These are phyloP conservation scores for Teratosphaeria epicoccoides DNA, from an alignment of 2,329 filamentous ascomycete genomes.

Conservation along the genomic window DNA sequence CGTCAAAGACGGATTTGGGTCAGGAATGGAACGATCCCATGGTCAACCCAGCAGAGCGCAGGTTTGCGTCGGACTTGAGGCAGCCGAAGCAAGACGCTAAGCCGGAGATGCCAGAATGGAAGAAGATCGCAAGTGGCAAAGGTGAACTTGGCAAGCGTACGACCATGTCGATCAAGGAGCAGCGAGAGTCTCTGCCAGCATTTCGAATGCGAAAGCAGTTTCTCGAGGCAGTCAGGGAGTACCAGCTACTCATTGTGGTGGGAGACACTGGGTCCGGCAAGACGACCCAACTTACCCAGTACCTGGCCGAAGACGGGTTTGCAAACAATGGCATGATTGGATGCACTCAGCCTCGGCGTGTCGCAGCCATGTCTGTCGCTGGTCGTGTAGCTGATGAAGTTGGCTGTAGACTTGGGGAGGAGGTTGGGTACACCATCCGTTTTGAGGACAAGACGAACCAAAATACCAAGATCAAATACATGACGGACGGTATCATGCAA, in stretches of 20 bases:
- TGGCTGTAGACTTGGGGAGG: slow-evolving; percentile 77
- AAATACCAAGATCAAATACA: slow-evolving; percentile 92
- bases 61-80: slow-evolving; percentile 81
- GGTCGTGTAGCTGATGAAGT: slow-evolving; percentile 96
- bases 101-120: slow-evolving; percentile 78
- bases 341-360: slow-evolving; percentile 92
- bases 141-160: slow-evolving; percentile 80
- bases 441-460: slow-evolving; percentile 91
- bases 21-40: slow-evolving; percentile 97
- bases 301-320: slow-evolving; percentile 85
- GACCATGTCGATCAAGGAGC: slow-evolving; percentile 85
- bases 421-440: slow-evolving; percentile 94
- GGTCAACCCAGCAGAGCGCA: slow-evolving; percentile 70
- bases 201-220: slow-evolving; percentile 80
- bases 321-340: slow-evolving; percentile 81
- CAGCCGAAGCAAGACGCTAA: slow-evolving; percentile 45
- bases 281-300: slow-evolving; percentile 93
- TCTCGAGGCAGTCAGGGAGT: slow-evolving; percentile 73
- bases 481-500: slow-evolving; percentile 98
- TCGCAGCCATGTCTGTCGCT: slow-evolving; percentile 94
- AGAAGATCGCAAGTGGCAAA: slow-evolving; percentile 62
- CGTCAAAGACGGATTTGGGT: slow-evolving; percentile 68
- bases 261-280: slow-evolving; percentile 97
- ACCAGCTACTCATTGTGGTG: slow-evolving; percentile 90
- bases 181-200: slow-evolving; percentile 80